These are phyloP conservation scores for Fusarium sp. DNA, from an alignment of 2,329 filamentous ascomycete genomes.

Conservation along the genomic window DNA sequence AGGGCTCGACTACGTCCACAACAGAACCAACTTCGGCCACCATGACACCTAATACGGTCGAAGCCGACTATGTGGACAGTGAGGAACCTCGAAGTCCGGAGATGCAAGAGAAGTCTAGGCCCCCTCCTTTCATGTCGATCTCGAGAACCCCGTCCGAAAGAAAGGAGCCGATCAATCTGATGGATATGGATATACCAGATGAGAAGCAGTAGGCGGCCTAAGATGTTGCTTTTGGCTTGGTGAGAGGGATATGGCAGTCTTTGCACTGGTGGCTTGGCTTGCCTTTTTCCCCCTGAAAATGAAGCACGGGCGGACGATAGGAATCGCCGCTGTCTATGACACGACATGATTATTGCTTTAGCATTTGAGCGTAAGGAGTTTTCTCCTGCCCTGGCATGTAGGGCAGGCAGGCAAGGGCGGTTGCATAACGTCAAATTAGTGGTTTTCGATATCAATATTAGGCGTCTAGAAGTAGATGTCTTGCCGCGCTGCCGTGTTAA, in stretches of 20 bases:
- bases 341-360: slow-evolving; percentile 17
- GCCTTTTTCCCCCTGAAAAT: not conserved
- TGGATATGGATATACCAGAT: slow-evolving; percentile 56
- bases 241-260: not conserved
- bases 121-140: slow-evolving; percentile 44
- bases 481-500: not conserved
- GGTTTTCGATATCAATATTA: not conserved
- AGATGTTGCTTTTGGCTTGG: not conserved
- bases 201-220: slow-evolving; percentile 23
- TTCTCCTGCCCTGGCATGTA: slow-evolving; percentile 5
- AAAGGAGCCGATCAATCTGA: slow-evolving; percentile 43
- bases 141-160: slow-evolving; percentile 36
- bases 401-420: not conserved
- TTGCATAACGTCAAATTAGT: slow-evolving; percentile 9
- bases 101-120: slow-evolving; percentile 58
- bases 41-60: slow-evolving; percentile 44
- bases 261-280: not conserved
- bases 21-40: slow-evolving; percentile 44
- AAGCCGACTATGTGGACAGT: slow-evolving; percentile 37
- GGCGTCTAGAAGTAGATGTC: not conserved
- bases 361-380: slow-evolving; percentile 37
- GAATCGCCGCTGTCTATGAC: not conserved
- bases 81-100: slow-evolving; percentile 53
- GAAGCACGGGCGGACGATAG: not conserved
- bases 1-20: slow-evolving; percentile 14